Base-by-base conservation (phyloP, 164 flowering plant species). In the Aristolochia fimbriata region DNA sequence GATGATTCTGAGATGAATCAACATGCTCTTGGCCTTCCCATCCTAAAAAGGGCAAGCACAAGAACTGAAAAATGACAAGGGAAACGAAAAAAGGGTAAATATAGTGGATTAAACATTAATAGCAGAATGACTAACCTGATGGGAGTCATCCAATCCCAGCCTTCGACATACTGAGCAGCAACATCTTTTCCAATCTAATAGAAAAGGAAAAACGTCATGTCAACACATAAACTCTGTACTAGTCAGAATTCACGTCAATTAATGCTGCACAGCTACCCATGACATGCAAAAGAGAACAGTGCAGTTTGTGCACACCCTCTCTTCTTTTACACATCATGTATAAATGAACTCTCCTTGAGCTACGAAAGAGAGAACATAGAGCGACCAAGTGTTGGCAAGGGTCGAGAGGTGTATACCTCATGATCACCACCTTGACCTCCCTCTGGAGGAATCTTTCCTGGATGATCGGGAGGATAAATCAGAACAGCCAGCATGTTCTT, bases 381-480 rank as follows among this genome's bases (percentile, higher is more conserved):
- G 22, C 23, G 23, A 47, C 16, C 14, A n/a, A 3, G 13, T 59
- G 53, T 17, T 6, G 30, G 22, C 43, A 41, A 51, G n/a, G n/a
- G n/a, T n/a, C n/a, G n/a, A n/a, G 61, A n/a, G 49, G 48, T 62
- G 53, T 10, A 6, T 74, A 93, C 99, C 97, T 85, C 95, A 55
- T 94, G 99, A 80, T 94, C 97, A 65, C 99, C 97, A 59, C 99
- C 99, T 79, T 94, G 99, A 62, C 97, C 97, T 30, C 99, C 99
- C 64, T 81, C 68, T 14, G 87, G 82, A 61, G 99, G 97, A 67
- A 94, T 86, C 46, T 10, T 71, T 11, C 99, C 99, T 55, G 97
- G 96, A 71, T 94, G 78, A 62, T 90, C 95, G 24, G 97, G 97
- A 70, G 99, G 99, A 61, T 88, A 71, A 81, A 94, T 86, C 56